phyloP scores from a whole-genome alignment of 139 green algal genomes.

The Limnomonas spitsbergensis region DNA sequence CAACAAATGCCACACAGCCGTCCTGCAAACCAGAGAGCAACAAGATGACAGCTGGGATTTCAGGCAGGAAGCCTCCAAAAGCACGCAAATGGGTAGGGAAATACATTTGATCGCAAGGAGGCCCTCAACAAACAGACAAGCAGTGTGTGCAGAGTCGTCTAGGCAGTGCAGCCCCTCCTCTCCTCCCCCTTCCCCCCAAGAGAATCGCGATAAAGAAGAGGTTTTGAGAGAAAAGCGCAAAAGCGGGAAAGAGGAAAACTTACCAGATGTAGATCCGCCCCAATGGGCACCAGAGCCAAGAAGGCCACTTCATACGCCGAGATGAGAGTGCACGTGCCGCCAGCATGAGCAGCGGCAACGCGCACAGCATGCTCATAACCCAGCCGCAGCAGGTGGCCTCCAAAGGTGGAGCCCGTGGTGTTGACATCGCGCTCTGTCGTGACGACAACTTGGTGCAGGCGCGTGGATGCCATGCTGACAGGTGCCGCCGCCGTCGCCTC shows the following conservation, averaged over 20 bases:
- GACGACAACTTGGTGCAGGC: background rate
- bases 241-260: no score
- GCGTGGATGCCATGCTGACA: background rate
- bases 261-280: conserved; percentile 12
- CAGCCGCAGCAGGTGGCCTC: conserved; percentile 31
- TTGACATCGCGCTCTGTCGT: conserved; percentile 22
- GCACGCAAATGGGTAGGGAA: background rate
- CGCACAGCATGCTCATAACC: conserved; percentile 26
- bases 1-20: background rate
- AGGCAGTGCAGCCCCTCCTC: no score
- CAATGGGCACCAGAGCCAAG: conserved; percentile 17
- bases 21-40: background rate
- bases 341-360: conserved; percentile 7
- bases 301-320: conserved; percentile 10
- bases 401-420: conserved; percentile 30
- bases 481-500: no score
- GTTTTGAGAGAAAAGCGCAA: no score
- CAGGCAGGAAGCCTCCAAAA: background rate
- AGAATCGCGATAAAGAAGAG: no score
- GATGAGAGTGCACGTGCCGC: background rate
- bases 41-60: background rate
- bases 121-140: no score
- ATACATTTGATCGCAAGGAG: background rate
- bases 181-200: no score
- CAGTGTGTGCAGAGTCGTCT: no score